These are phyloP conservation scores for Entomortierella parvispora DNA, from an alignment of 192 early-diverging fungal genomes.

Conservation along the genomic window DNA sequence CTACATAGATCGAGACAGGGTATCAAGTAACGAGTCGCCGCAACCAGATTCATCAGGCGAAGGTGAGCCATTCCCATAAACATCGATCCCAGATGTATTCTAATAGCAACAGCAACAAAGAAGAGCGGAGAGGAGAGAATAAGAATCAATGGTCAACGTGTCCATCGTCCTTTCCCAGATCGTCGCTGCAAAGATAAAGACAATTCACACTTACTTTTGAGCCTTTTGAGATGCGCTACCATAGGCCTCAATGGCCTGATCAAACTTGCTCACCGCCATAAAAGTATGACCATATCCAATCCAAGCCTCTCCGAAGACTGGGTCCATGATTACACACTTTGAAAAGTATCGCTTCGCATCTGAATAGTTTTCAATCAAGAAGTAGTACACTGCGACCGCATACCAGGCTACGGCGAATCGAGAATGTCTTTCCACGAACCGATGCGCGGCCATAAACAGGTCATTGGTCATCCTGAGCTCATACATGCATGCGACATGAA, in stretches of 20 bases:
- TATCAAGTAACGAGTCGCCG: slow-evolving; percentile 71
- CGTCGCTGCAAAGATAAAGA: neutral
- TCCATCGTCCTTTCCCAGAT: neutral
- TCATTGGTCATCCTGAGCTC: slow-evolving; percentile 70
- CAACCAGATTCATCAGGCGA: slow-evolving; percentile 59
- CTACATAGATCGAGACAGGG: slow-evolving; percentile 61
- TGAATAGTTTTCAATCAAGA: slow-evolving; percentile 61
- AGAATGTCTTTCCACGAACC: slow-evolving; percentile 72
- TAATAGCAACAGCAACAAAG: slow-evolving; percentile 24
- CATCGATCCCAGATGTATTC: slow-evolving; percentile 74
- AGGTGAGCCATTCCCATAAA: slow-evolving; percentile 86
- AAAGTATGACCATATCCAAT: slow-evolving; percentile 85
- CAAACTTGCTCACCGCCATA: slow-evolving; percentile 76
- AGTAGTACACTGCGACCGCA: slow-evolving; percentile 84
- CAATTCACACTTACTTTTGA: slow-evolving; percentile 63
- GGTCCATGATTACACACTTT: slow-evolving; percentile 70
- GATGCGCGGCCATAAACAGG: slow-evolving; percentile 78
- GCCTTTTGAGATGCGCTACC: slow-evolving; percentile 68
- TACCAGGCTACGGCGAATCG: slow-evolving; percentile 73
- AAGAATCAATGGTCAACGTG: slow-evolving; percentile 4
- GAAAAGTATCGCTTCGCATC: slow-evolving; percentile 76
- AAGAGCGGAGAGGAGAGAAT: slow-evolving; percentile 7
- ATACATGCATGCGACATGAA: slow-evolving; percentile 74
- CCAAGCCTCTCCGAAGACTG: slow-evolving; percentile 76
- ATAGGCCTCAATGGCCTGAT: slow-evolving; percentile 83